phyloP scores from a whole-genome alignment of 176 grass and related monocot genomes.

The Coix lacrymajobi region DNA sequence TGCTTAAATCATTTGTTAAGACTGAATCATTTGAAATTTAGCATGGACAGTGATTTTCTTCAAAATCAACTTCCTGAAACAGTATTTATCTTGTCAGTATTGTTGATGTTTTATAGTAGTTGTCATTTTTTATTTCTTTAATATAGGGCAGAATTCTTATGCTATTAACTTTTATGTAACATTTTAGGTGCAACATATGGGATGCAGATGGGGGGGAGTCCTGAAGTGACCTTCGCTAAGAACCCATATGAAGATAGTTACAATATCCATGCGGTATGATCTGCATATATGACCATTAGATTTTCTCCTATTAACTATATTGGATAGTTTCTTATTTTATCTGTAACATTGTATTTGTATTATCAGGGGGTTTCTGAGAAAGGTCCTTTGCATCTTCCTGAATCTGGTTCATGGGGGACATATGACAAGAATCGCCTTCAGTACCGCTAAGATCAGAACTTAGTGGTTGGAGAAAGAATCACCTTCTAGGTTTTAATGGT shows the following conservation, averaged over 20 bases:
- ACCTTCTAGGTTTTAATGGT: conserved; percentile 21
- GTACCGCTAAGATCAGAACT: conserved; percentile 43
- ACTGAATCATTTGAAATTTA: background rate
- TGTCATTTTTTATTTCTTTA: background rate
- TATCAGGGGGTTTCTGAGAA: conserved; percentile 59
- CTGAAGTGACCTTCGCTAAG: conserved; percentile 43
- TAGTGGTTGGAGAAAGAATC: background rate
- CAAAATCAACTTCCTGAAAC: background rate
- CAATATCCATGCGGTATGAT: conserved; percentile 43
- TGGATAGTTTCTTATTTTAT: background rate
- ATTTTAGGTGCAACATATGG: conserved; percentile 53
- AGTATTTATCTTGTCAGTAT: background rate
- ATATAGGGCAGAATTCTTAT: conserved; percentile 12
- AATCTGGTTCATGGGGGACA: conserved; percentile 52
- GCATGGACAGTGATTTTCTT: conserved; percentile 8
- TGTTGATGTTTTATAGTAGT: background rate
- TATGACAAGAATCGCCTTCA: conserved; percentile 43
- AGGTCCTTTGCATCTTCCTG: conserved; percentile 36
- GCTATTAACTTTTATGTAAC: background rate
- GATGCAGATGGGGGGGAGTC: conserved; percentile 40
- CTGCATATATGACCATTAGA: background rate
- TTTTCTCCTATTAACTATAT: background rate
- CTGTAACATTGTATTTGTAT: conserved; percentile 27
- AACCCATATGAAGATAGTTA: conserved; percentile 47
- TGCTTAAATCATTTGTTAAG: background rate